Evolutionary conservation across 345 rosid genomes (phyloP).

Genomic region (Ailanthus altissimus): DNA sequence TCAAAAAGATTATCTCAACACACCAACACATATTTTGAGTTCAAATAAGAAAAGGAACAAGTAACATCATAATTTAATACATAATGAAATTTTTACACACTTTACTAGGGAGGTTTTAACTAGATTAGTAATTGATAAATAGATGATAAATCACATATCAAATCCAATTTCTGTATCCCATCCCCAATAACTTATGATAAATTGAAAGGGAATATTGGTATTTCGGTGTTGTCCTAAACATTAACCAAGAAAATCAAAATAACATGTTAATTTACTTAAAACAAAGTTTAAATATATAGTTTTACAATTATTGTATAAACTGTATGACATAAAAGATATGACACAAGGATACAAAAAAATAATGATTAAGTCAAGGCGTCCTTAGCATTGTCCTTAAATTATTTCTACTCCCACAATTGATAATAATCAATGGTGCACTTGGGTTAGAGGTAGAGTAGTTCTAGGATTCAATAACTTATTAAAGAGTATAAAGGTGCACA

Average conservation of each 20-base stretch:
- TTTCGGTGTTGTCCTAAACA: background rate
- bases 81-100: too few species aligned
- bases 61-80: too few species aligned
- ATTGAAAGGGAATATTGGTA: background rate
- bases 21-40: background rate
- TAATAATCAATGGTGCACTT: too few species aligned
- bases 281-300: background rate
- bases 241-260: background rate
- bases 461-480: too few species aligned
- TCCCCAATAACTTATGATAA: background rate
- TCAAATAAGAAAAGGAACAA: background rate
- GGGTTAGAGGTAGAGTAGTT: too few species aligned
- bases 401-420: too few species aligned
- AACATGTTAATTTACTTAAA: background rate
- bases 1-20: background rate
- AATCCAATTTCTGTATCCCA: background rate
- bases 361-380: too few species aligned
- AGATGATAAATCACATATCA: background rate
- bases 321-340: too few species aligned
- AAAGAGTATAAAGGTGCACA: too few species aligned
- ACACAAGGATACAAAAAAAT: too few species aligned
- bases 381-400: too few species aligned
- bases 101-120: background rate
- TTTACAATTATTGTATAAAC: too few species aligned
- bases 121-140: background rate